Evolutionary conservation across 164 flowering plant species (phyloP).

Genomic region (Magnolia changhungtana): DNA sequence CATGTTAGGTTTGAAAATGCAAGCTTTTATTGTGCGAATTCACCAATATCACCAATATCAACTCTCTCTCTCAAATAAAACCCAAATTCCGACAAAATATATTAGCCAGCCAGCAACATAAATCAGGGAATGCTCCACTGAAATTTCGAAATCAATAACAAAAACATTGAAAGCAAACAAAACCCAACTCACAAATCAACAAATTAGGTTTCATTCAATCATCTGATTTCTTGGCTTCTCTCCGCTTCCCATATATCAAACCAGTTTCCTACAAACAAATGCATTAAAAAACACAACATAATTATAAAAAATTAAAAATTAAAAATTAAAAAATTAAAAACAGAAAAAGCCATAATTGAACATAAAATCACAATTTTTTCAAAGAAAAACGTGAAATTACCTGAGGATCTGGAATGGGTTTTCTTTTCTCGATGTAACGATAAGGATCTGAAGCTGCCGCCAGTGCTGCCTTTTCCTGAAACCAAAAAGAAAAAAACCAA

Average conservation of each 20-base stretch:
- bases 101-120: neutral
- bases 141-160: neutral
- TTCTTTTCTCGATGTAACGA: slow-evolving; percentile 65
- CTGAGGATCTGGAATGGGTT: slow-evolving; percentile 85
- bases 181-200: slow-evolving; percentile 9
- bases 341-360: neutral
- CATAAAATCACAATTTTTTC: neutral
- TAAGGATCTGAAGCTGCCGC: slow-evolving; percentile 65
- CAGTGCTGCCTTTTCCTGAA: slow-evolving; percentile 68
- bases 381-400: slow-evolving; percentile 21
- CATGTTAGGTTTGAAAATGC: neutral
- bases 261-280: slow-evolving; percentile 54
- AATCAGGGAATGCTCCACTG: neutral
- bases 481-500: neutral
- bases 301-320: neutral
- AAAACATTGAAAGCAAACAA: neutral
- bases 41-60: neutral
- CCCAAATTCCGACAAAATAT: neutral
- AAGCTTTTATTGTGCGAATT: neutral
- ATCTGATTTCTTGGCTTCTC: slow-evolving; percentile 29
- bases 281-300: neutral
- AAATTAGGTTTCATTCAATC: slow-evolving; percentile 15
- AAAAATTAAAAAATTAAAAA: neutral
- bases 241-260: slow-evolving; percentile 72
- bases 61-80: neutral